A percentile compares a stretch with the other conserved stretches of the same genome.
Conservation (phyloP, 805 yeast species). For the Priceomyces castillae region DNA sequence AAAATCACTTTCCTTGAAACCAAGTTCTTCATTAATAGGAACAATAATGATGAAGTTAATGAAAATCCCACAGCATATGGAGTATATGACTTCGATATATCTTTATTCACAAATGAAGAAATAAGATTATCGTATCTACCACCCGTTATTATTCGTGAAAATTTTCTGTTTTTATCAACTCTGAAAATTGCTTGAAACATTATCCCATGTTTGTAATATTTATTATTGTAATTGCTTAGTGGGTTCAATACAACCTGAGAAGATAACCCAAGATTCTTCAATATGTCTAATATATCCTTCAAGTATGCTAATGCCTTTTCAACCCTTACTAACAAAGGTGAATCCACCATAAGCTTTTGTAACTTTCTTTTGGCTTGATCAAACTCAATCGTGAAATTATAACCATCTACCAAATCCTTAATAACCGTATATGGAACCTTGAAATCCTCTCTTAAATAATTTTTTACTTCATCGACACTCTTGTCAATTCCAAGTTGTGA, state of each 20-base stretch:
- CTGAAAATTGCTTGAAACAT: conserved; percentile 87
- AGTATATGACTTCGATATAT: conserved; percentile 20
- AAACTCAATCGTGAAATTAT: conserved; percentile 73
- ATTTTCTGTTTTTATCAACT: conserved; percentile 46
- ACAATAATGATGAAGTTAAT: conserved; percentile 51
- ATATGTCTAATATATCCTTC: conserved; percentile 51
- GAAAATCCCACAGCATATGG: conserved; percentile 80
- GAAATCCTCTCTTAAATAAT: conserved; percentile 47
- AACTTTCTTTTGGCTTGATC: conserved; percentile 62
- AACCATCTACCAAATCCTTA: conserved; percentile 70
- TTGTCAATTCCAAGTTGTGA: conserved; percentile 74
- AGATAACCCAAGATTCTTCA: conserved; percentile 58
- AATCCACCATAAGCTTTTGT: conserved; percentile 69
- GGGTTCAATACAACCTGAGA: conserved; percentile 69
- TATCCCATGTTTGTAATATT: conserved; percentile 74
- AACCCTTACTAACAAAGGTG: conserved; percentile 58
- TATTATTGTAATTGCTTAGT: conserved; percentile 75
- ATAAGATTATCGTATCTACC: conserved; percentile 87
- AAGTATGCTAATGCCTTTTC: conserved; percentile 64
- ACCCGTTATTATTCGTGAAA: conserved; percentile 74
- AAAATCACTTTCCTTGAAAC: conserved; percentile 11
- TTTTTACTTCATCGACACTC: conserved; percentile 55
- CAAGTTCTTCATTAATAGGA: conserved; percentile 33
- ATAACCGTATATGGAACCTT: conserved; percentile 78
- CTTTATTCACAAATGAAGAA: conserved; percentile 56